A percentile compares a stretch with the other conserved stretches of the same genome.
Conservation (phyloP, 2,329 filamentous ascomycete species). For the Lasiodiplodia sp. region DNA sequence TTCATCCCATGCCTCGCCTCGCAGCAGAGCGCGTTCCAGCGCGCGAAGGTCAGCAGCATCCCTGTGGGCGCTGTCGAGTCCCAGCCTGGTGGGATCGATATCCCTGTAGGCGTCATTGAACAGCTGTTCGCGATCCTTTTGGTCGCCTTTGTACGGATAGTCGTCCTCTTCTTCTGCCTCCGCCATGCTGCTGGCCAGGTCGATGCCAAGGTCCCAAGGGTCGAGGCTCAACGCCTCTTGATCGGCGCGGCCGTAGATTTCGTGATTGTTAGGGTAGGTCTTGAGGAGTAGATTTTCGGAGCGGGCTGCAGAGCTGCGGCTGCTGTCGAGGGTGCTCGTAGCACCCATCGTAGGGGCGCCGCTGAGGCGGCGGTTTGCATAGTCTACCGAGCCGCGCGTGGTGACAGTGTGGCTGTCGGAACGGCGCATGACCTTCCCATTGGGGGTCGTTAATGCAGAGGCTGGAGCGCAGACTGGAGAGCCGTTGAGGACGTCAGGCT, state of each 20-base stretch:
- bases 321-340: slow-evolving; percentile 15
- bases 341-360: slow-evolving; percentile 7
- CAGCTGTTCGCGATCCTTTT: neutral
- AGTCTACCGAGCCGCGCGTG: neutral
- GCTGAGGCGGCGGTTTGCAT: slow-evolving; percentile 10
- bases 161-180: slow-evolving; percentile 5
- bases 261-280: slow-evolving; percentile 17
- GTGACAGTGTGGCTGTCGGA: slow-evolving; percentile 20
- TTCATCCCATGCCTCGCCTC: neutral
- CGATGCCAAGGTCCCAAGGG: slow-evolving; percentile 22
- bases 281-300: slow-evolving; percentile 22
- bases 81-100: slow-evolving; percentile 7
- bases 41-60: neutral
- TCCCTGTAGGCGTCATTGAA: slow-evolving; percentile 6
- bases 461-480: neutral
- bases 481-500: slow-evolving; percentile 4
- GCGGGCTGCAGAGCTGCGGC: slow-evolving; percentile 6
- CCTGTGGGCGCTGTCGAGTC: slow-evolving; percentile 5
- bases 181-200: slow-evolving; percentile 1
- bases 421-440: slow-evolving; percentile 2
- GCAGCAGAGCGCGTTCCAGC: slow-evolving; percentile 1
- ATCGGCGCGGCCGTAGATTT: slow-evolving; percentile 29
- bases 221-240: slow-evolving; percentile 29
- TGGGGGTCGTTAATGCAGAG: neutral
- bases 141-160: neutral